A percentile compares a stretch with the other conserved stretches of the same genome.
Conservation (phyloP, 129 eudicot species). For the Saussurea involucrata region DNA sequence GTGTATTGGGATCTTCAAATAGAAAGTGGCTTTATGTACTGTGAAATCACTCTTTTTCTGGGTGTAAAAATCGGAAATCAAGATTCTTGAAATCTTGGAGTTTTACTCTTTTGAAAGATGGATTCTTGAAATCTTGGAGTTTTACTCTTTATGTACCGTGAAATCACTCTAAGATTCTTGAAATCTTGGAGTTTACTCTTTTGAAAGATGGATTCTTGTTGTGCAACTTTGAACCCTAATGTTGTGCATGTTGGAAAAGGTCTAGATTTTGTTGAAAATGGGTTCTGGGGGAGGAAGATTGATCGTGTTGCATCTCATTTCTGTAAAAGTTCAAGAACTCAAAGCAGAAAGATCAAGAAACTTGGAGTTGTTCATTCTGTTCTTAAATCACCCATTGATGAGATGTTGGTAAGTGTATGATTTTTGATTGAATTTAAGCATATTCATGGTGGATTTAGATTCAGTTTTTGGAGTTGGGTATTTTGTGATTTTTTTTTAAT, state of each 20-base stretch:
- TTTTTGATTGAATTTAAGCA: not conserved
- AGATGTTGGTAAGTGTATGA: conserved; percentile 43
- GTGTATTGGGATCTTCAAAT: conserved; percentile 19
- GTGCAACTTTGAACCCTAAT: conserved; percentile 38
- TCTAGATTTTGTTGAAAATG: conserved; percentile 15
- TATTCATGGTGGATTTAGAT: not conserved
- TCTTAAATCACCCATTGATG: conserved; percentile 62
- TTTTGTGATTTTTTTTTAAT: not conserved
- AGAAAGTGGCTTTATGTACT: not conserved
- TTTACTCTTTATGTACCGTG: too few relatives aligned
- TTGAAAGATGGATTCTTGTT: conserved; percentile 58
- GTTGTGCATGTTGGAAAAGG: conserved; percentile 32
- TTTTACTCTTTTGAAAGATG: conserved; percentile 36
- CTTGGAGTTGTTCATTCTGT: conserved; percentile 56
- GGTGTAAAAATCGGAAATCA: not conserved
- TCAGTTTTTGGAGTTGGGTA: not conserved
- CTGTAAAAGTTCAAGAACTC: conserved; percentile 34
- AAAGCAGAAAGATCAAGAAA: conserved; percentile 32
- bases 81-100: conserved; percentile 21
- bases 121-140: conserved; percentile 41
- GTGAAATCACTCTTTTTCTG: too few relatives aligned
- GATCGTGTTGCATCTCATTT: conserved; percentile 15
- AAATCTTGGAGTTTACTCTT: conserved; percentile 19
- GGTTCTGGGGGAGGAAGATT: conserved; percentile 56
- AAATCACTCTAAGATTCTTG: not conserved